Conservation (phyloP, 371 early-diverging fungal species). For the Zychaea mexicana region DNA sequence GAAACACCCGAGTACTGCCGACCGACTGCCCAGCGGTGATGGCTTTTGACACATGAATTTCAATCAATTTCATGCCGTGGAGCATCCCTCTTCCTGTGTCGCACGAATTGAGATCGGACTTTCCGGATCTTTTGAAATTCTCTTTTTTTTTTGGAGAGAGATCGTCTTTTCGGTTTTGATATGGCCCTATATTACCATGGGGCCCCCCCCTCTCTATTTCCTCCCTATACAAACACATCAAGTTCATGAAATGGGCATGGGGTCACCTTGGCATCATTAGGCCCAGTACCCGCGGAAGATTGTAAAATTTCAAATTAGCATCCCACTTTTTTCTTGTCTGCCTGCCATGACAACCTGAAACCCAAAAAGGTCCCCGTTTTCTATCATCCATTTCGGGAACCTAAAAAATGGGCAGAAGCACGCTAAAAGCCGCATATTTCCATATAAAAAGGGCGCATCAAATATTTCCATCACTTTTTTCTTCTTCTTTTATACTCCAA, state of each 20-base stretch:
- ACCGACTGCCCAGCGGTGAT: neutral
- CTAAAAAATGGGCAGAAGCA: neutral
- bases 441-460: neutral
- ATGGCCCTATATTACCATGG: too few species aligned
- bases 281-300: neutral
- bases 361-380: neutral
- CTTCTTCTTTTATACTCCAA: neutral
- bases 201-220: too few species aligned
- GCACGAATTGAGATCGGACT: neutral
- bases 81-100: neutral
- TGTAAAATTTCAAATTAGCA: neutral
- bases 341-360: neutral
- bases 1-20: constrained; percentile 6
- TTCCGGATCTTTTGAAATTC: neutral
- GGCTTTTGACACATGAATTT: constrained; percentile 6
- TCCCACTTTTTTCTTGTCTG: neutral
- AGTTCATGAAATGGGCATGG: too few species aligned
- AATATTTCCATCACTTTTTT: neutral
- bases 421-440: neutral
- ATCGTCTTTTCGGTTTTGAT: too few species aligned
- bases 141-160: neutral
- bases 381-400: neutral
- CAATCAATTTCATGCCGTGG: constrained; percentile 8
- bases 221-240: too few species aligned
- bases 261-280: too few species aligned